These are phyloP conservation scores for Colletotrichum sp. DNA, from an alignment of 2,329 filamentous ascomycete genomes.

Conservation along the genomic window DNA sequence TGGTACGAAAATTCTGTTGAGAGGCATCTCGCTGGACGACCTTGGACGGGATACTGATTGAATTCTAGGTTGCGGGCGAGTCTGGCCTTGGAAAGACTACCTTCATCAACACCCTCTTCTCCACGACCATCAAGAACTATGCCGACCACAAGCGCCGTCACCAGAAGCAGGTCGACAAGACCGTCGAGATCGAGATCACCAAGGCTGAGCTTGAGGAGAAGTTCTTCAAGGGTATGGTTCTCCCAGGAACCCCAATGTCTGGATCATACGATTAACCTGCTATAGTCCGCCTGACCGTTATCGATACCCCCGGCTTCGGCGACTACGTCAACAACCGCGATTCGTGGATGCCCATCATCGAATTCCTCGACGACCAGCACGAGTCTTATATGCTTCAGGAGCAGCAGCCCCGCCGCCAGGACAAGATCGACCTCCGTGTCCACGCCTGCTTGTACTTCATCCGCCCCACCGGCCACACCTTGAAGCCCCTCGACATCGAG, in stretches of 20 bases:
- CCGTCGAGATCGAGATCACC: conserved; percentile 99
- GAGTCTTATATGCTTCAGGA: conserved; percentile 99
- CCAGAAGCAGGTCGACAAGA: conserved; percentile 99
- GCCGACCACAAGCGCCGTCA: conserved; percentile 99
- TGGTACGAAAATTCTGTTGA: conserved; percentile 66
- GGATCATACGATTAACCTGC: conserved; percentile 13
- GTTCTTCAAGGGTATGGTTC: conserved; percentile 93
- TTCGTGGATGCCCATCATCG: conserved; percentile 99
- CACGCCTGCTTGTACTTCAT: conserved; percentile 99
- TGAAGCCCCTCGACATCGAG: conserved; percentile 99
- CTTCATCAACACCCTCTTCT: conserved; percentile 99
- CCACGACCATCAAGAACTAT: conserved; percentile 99
- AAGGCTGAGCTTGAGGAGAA: conserved; percentile 99
- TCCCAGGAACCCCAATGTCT: not conserved
- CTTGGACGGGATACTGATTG: not conserved
- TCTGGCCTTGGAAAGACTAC: conserved; percentile 99
- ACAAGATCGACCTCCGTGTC: conserved; percentile 99
- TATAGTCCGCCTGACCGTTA: conserved; percentile 94
- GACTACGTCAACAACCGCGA: conserved; percentile 99
- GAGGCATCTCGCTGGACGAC: not conserved
- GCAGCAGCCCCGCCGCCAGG: conserved; percentile 95
- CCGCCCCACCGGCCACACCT: conserved; percentile 94
- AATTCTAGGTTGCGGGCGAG: conserved; percentile 87
- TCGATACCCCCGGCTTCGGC: conserved; percentile 98
- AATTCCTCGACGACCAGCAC: conserved; percentile 99